phyloP scores from a whole-genome alignment of 1,284 basidiomycete species.

The Puccinia polysora region DNA sequence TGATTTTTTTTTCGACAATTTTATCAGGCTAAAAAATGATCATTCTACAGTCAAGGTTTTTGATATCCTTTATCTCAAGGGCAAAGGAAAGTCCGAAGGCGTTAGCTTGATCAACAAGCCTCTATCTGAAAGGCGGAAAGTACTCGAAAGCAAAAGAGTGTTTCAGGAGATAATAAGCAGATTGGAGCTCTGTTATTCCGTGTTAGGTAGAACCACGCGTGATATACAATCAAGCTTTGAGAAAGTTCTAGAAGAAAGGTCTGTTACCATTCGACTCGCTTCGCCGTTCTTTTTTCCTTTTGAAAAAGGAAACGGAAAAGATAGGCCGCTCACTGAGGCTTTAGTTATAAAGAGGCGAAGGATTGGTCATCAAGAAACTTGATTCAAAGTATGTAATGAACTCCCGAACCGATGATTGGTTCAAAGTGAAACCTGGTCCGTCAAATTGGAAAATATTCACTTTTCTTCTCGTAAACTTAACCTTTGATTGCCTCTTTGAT shows the following conservation, averaged over 20 bases:
- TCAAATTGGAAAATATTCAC: background rate
- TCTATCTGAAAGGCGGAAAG: slow-evolving; percentile 29
- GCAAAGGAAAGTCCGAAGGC: slow-evolving; percentile 63
- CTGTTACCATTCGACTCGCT: slow-evolving; percentile 45
- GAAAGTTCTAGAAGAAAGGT: slow-evolving; percentile 66
- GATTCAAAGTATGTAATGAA: slow-evolving; percentile 73
- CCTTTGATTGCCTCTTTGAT: background rate
- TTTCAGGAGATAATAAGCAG: slow-evolving; percentile 67
- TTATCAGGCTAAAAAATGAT: slow-evolving; percentile 56
- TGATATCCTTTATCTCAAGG: slow-evolving; percentile 78
- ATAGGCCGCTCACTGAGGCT: no score
- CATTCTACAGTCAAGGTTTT: slow-evolving; percentile 98
- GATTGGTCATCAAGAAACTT: slow-evolving; percentile 81
- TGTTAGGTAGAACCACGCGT: slow-evolving; percentile 67
- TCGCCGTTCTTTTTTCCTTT: background rate
- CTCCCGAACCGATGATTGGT: slow-evolving; percentile 80
- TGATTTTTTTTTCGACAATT: slow-evolving; percentile 30
- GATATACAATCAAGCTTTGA: slow-evolving; percentile 75
- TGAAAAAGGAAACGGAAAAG: no score
- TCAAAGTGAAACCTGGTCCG: slow-evolving; percentile 74
- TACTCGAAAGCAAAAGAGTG: slow-evolving; percentile 52
- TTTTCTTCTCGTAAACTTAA: background rate
- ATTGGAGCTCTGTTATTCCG: slow-evolving; percentile 70
- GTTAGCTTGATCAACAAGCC: slow-evolving; percentile 56
- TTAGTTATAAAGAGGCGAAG: slow-evolving; percentile 66